Base-by-base conservation (phyloP, 176 grass and related monocot genomes). In the Aegilops bicornis region DNA sequence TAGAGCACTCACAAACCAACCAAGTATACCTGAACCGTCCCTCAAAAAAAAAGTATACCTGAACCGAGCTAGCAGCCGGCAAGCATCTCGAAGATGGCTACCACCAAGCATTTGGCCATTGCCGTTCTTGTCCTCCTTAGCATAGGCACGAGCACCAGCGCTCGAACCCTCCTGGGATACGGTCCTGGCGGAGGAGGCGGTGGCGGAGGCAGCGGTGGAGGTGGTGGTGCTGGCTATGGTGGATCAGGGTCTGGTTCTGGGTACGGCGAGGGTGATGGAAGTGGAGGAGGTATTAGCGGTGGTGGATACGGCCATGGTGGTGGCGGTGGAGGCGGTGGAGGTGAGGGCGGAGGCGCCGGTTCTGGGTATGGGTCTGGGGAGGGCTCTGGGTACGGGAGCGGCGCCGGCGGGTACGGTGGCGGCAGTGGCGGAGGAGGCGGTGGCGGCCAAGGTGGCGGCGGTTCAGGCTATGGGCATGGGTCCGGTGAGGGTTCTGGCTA, bases 61-160 rank as follows among this genome's bases (percentile, higher is more conserved):
- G 22, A 30, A 78, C 72, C 11, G 13, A 78, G 64, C 40, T 85
- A 23, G 64, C 52, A 73, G 67, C 63, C 33, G 8, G 2, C 29
- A 31, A 79, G 65, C 65, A 33, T 68, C 30, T 68, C 56, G 65
- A 84, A 89, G 82, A 90, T 90, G 89, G 84, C 79, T 19, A 73
- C 79, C 24, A 39, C 68, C 58, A 83, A 78, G 66, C 89, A 83
- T 87, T 62, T 90, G 31, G 79, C 73, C 7, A 42, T 87, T 83
- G 73, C 66, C 73, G 58, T 90, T 80, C 79, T 90, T 71, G 84
- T 90, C 6, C 89, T 90, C 56, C 56, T 90, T 78, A 83, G 79
- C 66, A 15, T 87, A 83, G 84, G 79, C 42, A 87, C 82, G 84
- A 67, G 24, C 32, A 54, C 85, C 4, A 43, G 73, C 22, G 58